Base-by-base conservation (phyloP, 345 rosid species). In the Noccaea bulbosa region DNA sequence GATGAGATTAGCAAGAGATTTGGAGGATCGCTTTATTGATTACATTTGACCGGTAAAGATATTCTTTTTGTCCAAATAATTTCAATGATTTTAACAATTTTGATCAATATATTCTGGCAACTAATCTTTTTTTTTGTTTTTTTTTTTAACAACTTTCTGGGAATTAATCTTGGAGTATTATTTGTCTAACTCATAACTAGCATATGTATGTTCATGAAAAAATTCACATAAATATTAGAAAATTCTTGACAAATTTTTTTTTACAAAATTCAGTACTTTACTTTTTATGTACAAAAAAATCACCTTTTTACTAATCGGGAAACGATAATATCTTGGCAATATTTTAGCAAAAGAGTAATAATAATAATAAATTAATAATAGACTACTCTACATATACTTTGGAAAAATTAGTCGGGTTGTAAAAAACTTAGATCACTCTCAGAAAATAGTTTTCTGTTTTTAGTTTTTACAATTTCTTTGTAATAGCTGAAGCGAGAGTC, bases 21-120 rank as follows among this genome's bases (percentile, higher is more conserved):
- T 68, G 57, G 70, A 17, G 46, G 70, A 75, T 75, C 74, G 39
- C 70, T 69, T 62, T 75, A 38, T 54, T 75, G 65, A 75, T 75
- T 49, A 56, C 53, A 61, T 68, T 44, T 62, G 74, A 75, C 79
- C 65, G 11, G 32, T 62, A 75, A 75, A 68, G 73, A 68, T 74
- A 68, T 69, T 62, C 56, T 27, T 33, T 67, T 69, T 67, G 39
- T 67, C 48, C 62, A 32, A 50, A 67, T 67, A 60, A 67, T 74
- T 67, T 34, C 69, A 73, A 65, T 30, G 12, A 11, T 64, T 16
- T 27, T 52, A 40, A 41, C 50, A 22, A 22, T 12, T 16, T 10
- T 44, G 47, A 44, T 52, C 22, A 34, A 16, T 8, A 49, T 50
- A 40, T 30, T 49, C 12, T 49, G 17, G 11, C 57, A 22, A 30